Evolutionary conservation across 2,329 filamentous ascomycete genomes (phyloP), one percentile per base, ranked within the genome.

Genomic region (Zasmidium citrigriseum): DNA sequence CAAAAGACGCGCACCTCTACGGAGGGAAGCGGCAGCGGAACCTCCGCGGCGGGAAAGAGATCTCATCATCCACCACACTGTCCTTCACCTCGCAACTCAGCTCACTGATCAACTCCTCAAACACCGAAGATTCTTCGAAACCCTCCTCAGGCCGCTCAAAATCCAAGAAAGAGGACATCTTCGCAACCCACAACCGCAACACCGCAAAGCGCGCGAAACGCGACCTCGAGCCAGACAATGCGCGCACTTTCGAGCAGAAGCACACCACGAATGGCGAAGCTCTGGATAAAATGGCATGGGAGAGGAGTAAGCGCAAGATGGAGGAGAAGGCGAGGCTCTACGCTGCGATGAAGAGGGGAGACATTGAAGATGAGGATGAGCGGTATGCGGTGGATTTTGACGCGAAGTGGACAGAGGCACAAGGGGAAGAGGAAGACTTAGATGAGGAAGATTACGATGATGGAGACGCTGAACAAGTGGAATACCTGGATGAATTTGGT

Each of bases 401-500:
- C 75, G 83, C 89, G 60, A 99, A 98, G 77, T 98, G 95, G 93
- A 91, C 89, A 0, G 90, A 96, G 70, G 68, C 62, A 14, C 62
- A 65, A 23, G 78, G 79, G 22, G 79, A 86, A 55, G 75, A 73
- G 2, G 75, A 77, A 1, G 74, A 74, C n/a, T 72, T 73, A 2
- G 78, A 78, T 14, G 74, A 64, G 46, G 72, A 75, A 21, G 74
- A 75, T 4, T 68, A 72, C 1, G 73, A 75, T 1, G 75, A 75
- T 1, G 76, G 77, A 2, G 74, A 65, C 7, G 68, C 68, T 20
- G 88, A 92, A 54, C 74, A 90, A n/a, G 79, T 98, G 4, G 93
- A 97, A 65, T 96, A 91, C 72, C 83, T 89, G 53, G 95, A 99
- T 74, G 95, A 98, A 70, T 96, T 96, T 71, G 95, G 95, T 2